Evolutionary conservation across 2,329 filamentous ascomycete species (phyloP), one percentile per base, ranked within the genome.

Genomic region (Blastomyces parvus): DNA sequence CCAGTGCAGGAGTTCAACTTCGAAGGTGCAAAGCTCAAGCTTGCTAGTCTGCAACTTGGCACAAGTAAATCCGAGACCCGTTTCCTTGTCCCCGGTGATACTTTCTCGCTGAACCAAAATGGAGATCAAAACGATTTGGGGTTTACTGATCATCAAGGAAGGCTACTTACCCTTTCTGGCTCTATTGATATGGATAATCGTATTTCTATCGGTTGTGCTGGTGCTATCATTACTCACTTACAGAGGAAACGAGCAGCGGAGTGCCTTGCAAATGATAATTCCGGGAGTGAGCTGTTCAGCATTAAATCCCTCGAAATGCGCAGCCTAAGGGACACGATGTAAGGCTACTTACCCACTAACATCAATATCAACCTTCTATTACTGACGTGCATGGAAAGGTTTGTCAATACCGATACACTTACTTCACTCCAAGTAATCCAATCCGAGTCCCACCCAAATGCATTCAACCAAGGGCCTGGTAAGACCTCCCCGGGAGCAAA

Each of bases 351-450:
- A 33, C 27, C n/a, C 14, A 40, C 3, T 44, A n/a, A n/a, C 7
- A 60, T 61, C 61, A 44, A 22, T 33, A 9, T 40, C 25, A 48
- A 22, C 3, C 58, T 17, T 52, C 14, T 25, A 17, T 22, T 50
- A 64, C 25, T 69, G 50, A 56, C 74, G 76, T 46, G 73, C 80
- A 62, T 78, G 78, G 78, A 60, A 27, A 90, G 93, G 86, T 90
- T 94, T 70, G 81, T 97, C 67, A 94, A 90, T 68, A 79, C 83
- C 2, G 91, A 97, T 70, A 89, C 92, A 0, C 78, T 97, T 52
- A 76, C 85, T 17, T 91, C 91, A 1, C 82, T 99, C 9, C 93
- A 97, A 69, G 90, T 99, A 36, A 81, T 96, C 33, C 87, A 88
- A 62, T 86, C 88, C 1, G 92, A 97, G 72, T 84, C 84, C 13